Base-by-base conservation (phyloP, 768 basidiomycete species). In the Trametes gibbosa region DNA sequence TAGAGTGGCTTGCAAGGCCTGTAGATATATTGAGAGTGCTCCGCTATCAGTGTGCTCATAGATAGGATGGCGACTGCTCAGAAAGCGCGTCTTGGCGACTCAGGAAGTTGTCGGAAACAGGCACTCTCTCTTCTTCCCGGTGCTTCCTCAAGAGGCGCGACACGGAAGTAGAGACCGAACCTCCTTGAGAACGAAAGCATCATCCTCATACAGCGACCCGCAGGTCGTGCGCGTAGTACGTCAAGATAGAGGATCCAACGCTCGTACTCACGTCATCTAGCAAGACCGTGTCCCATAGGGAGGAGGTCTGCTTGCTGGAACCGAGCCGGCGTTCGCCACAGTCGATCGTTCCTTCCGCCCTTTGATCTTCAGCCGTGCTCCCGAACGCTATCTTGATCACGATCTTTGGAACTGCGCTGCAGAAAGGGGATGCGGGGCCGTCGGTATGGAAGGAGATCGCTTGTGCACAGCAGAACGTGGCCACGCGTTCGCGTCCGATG, bases 41-140 rank as follows among this genome's bases (percentile, higher is more conserved):
- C 43, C 24, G 12, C 21, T 45, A 45, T 45, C 43, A 45, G 23
- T 23, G 21, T 45, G 21, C 23, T 21, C 43, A 25, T 5, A 24
- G 5, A n/a, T 5, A 32, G 48, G 9, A 21, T n/a, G 8, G 29
- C 29, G 29, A 24, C 17, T 49, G 9, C 48, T 32, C n/a, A n/a
- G 12, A 32, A 49, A 34, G 48, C n/a, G 29, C 1, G 12, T 5
- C 19, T 34, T 29, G 48, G 48, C 29, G 32, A 49, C 32, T 49
- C 32, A 32, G 10, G 43, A 23, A 19, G 17, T 29, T 19, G 34
- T 21, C 24, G 34, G 25, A 21, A n/a, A 46, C 25, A 37, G n/a
- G 43, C 35, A 13, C 25, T 56, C 32, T 37, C 1, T 48, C 54
- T 48, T 54, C 53, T 54, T 34, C 34, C 53, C 53, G 53, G 43